Conservation (phyloP, 1,139 yeast genomes). For the Hemisphaericaspora xylanilytica region DNA sequence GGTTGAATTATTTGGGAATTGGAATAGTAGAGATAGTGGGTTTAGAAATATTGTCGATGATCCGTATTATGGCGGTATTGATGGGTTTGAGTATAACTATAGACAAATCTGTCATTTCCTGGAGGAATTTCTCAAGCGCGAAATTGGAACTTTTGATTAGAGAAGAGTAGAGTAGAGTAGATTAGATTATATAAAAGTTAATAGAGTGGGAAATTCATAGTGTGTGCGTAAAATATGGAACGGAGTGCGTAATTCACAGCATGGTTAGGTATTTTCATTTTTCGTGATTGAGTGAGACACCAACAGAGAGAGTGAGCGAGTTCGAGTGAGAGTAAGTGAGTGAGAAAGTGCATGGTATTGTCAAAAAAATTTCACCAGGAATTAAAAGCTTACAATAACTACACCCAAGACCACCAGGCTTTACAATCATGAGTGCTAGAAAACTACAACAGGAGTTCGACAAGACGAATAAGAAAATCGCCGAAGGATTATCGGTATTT, state of each 20-base stretch:
- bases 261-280: no score
- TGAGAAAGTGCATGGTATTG: no score
- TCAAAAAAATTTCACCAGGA: not conserved
- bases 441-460: conserved; percentile 78
- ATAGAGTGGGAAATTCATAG: not conserved
- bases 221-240: conserved; percentile 1
- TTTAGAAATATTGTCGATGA: conserved; percentile 68
- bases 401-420: no score
- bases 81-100: conserved; percentile 80
- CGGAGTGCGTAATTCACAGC: not conserved
- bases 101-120: conserved; percentile 73
- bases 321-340: no score
- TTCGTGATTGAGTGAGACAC: no score
- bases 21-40: conserved; percentile 50
- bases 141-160: conserved; percentile 27
- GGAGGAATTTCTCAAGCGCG: conserved; percentile 57
- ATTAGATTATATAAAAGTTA: not conserved
- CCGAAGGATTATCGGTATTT: conserved; percentile 87
- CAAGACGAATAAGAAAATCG: conserved; percentile 89
- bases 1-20: conserved; percentile 73
- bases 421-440: conserved; percentile 43
- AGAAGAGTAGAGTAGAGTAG: no score
- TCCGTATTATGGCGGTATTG: conserved; percentile 86
- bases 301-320: no score
- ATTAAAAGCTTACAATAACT: no score